These are phyloP conservation scores for Ophiorrhiza pumila DNA, from an alignment of 257 asterid species.

Conservation along the genomic window DNA sequence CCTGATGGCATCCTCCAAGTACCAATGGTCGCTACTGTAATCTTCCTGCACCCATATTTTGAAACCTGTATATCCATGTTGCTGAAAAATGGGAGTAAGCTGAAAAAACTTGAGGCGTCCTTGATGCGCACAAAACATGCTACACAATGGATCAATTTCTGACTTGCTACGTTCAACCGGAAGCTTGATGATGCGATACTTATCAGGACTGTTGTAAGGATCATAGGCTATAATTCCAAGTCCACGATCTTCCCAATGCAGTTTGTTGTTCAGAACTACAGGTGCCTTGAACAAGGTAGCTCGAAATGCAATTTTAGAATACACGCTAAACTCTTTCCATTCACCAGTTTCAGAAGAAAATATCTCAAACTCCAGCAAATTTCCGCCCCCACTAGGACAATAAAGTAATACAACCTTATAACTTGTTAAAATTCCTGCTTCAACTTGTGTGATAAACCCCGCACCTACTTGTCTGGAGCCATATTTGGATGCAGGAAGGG, in stretches of 20 bases:
- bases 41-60: neutral
- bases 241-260: no score
- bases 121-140: neutral
- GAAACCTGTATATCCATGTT: neutral
- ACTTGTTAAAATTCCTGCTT: neutral
- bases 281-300: no score
- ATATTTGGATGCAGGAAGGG: neutral
- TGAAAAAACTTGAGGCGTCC: neutral
- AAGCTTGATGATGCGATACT: no score
- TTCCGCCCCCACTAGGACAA: neutral
- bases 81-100: no score
- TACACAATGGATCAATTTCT: neutral
- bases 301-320: no score
- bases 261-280: no score
- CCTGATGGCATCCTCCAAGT: neutral
- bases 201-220: no score
- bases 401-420: neutral
- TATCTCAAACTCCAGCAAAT: neutral
- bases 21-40: neutral
- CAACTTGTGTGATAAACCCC: neutral
- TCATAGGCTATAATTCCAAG: no score
- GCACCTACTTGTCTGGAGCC: neutral
- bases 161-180: no score
- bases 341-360: no score
- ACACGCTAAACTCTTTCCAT: no score